A percentile compares a stretch with the other conserved stretches of the same genome.
These are phyloP conservation scores for Panicum virgatum DNA, from an alignment of 202 grass and related monocot genomes.

Conservation along the genomic window DNA sequence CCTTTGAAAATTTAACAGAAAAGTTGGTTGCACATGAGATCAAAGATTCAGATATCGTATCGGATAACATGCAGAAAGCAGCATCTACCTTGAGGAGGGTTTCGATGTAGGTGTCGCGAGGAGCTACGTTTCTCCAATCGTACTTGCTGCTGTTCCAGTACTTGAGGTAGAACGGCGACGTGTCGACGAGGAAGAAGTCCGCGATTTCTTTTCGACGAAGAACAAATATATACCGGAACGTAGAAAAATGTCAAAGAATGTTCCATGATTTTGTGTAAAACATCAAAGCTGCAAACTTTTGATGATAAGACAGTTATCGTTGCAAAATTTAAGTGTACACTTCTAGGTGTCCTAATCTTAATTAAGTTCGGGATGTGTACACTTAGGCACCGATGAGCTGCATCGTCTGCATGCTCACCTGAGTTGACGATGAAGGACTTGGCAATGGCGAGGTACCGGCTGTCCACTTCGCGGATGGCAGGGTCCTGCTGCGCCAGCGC, in stretches of 20 bases:
- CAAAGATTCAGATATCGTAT: neutral
- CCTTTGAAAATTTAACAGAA: conserved; percentile 27
- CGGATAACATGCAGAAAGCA: neutral
- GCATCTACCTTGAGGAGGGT: conserved; percentile 38
- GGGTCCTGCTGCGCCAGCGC: conserved; percentile 64
- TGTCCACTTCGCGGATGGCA: conserved; percentile 52
- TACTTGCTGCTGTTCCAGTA: conserved; percentile 65
- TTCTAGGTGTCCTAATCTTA: too few relatives aligned
- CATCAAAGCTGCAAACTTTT: neutral
- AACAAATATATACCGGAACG: neutral
- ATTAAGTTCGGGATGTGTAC: too few relatives aligned
- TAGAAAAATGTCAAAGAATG: neutral
- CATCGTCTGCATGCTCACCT: conserved; percentile 26
- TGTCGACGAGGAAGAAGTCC: conserved; percentile 84
- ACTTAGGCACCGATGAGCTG: neutral
- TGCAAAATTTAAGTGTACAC: neutral
- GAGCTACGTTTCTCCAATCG: conserved; percentile 72
- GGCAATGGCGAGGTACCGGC: conserved; percentile 56
- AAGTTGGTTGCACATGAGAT: neutral
- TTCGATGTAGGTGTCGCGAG: conserved; percentile 54
- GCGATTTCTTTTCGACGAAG: conserved; percentile 27
- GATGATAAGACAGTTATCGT: neutral
- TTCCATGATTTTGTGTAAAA: neutral
- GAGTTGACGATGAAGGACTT: conserved; percentile 77
- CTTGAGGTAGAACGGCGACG: conserved; percentile 63